Conservation (phyloP, 116 monocot genomes). For the Zostera marina region DNA sequence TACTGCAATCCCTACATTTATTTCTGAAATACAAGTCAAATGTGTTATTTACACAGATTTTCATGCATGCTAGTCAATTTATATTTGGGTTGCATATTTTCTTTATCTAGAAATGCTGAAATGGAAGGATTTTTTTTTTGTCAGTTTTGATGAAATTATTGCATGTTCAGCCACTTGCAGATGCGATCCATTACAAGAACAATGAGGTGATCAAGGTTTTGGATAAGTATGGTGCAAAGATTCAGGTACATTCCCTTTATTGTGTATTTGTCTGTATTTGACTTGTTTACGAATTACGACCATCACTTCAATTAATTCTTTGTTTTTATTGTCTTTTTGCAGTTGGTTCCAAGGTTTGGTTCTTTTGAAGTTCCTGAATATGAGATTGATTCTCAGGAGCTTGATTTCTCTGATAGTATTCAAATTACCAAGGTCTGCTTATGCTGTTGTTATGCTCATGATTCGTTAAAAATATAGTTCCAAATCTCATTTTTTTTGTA, state of each 20-base stretch:
- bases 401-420: constrained; percentile 73
- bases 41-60: not conserved
- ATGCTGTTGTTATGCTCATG: not conserved
- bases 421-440: constrained; percentile 56
- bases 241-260: constrained; percentile 26
- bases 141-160: not conserved
- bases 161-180: constrained; percentile 66
- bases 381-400: constrained; percentile 70
- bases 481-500: no score
- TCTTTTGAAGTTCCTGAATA: constrained; percentile 76
- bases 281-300: not conserved
- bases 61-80: not conserved
- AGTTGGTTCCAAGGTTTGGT: constrained; percentile 82
- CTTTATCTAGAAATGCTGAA: not conserved
- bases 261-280: no score
- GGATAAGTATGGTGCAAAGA: constrained; percentile 73
- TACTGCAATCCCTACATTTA: not conserved
- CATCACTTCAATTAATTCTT: not conserved
- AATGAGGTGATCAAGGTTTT: constrained; percentile 73
- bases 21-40: not conserved
- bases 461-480: no score
- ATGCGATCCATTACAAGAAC: constrained; percentile 89
- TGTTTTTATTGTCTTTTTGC: not conserved
- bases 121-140: not conserved
- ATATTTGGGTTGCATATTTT: not conserved